Evolutionary conservation across 2,329 filamentous ascomycete species (phyloP).

Genomic region (Pezicula carpinea): DNA sequence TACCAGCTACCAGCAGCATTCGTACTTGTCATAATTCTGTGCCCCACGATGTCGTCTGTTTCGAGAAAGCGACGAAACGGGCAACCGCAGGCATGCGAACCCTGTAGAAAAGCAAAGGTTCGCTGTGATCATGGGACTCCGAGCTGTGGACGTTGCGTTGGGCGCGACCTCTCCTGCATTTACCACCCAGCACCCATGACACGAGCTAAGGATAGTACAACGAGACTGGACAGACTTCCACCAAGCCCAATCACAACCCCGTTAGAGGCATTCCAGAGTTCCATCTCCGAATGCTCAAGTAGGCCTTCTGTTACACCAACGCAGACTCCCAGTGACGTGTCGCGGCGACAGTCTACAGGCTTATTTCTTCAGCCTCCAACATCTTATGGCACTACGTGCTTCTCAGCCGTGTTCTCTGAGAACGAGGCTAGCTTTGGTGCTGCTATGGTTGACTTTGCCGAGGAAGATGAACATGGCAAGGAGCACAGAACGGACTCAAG

Average conservation of each 20-base stretch:
- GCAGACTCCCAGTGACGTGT: not conserved
- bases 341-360: not conserved
- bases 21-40: too few species aligned
- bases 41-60: too few species aligned
- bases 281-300: too few species aligned
- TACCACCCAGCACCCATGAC: conserved; percentile 10
- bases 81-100: conserved; percentile 6
- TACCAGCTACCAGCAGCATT: too few species aligned
- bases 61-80: conserved; percentile 6
- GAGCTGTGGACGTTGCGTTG: conserved; percentile 4
- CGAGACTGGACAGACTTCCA: not conserved
- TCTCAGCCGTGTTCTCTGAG: not conserved
- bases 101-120: not conserved
- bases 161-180: conserved; percentile 5
- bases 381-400: not conserved
- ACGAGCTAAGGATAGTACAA: not conserved
- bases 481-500: not conserved
- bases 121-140: conserved; percentile 4
- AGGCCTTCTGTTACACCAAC: not conserved
- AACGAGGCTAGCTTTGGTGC: not conserved
- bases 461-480: not conserved
- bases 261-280: not conserved
- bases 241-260: not conserved
- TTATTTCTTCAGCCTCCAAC: not conserved
- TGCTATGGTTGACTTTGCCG: not conserved